Evolutionary conservation across 306 rosid species (phyloP).

Genomic region (Mimosa pudica): DNA sequence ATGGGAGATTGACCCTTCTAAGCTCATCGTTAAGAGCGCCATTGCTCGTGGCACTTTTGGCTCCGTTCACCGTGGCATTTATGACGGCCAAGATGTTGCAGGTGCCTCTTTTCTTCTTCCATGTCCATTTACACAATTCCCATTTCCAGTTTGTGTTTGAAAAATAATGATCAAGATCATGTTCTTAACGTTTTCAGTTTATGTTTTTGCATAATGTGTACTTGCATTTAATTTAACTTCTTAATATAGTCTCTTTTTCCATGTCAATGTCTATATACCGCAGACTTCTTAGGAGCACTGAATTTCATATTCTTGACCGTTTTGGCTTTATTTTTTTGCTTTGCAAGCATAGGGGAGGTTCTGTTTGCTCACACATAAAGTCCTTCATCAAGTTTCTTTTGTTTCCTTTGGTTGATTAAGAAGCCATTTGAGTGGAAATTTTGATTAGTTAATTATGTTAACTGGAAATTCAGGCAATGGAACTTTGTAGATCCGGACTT

Average conservation of each 20-base stretch:
- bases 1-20: conserved; percentile 98
- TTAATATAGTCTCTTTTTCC: neutral
- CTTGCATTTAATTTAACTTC: neutral
- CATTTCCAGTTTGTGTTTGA: conserved; percentile 6
- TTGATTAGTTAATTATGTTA: neutral
- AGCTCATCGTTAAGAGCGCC: conserved; percentile 72
- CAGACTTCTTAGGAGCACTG: neutral
- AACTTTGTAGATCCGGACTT: conserved; percentile 50
- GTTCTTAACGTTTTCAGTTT: conserved; percentile 10
- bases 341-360: conserved; percentile 21
- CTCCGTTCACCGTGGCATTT: conserved; percentile 96
- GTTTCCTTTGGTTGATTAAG: neutral
- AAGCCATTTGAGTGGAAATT: conserved; percentile 26
- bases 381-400: conserved; percentile 16
- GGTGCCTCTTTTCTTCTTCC: conserved; percentile 43
- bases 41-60: conserved; percentile 99
- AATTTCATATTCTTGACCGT: neutral
- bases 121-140: neutral
- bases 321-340: conserved; percentile 2
- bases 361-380: neutral
- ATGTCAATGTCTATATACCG: conserved; percentile 21
- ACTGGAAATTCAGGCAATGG: neutral
- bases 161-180: neutral
- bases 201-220: conserved; percentile 18
- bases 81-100: conserved; percentile 91